Evolutionary conservation across 495 filamentous ascomycete genomes (phyloP).

Genomic region (Staphylotrichum tortipilum): DNA sequence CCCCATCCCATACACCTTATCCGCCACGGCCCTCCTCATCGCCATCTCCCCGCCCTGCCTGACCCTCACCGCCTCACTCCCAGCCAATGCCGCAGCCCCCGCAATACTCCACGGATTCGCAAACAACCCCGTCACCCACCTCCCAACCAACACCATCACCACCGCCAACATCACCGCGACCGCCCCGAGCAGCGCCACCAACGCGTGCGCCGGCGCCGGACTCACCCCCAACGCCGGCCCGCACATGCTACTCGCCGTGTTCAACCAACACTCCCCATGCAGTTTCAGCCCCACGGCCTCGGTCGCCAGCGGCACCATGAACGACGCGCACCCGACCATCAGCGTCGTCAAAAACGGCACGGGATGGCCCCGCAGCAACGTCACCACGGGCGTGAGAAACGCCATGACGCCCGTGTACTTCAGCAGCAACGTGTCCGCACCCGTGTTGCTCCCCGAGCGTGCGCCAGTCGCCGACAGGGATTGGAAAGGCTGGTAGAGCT

Average conservation of each 20-base stretch:
- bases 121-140: constrained; percentile 23
- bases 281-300: constrained; percentile 31
- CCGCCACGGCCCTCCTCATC: constrained; percentile 11
- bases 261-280: constrained; percentile 23
- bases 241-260: constrained; percentile 18
- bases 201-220: constrained; percentile 14
- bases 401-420: constrained; percentile 21
- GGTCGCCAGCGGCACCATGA: constrained; percentile 26
- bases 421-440: constrained; percentile 19
- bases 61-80: constrained; percentile 13
- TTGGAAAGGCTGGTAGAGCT: constrained; percentile 34
- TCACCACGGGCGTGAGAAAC: constrained; percentile 17
- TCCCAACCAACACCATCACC: constrained; percentile 13
- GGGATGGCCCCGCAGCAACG: constrained; percentile 19
- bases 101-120: constrained; percentile 30
- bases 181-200: constrained; percentile 20
- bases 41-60: constrained; percentile 12
- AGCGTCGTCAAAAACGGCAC: constrained; percentile 27
- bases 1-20: constrained; percentile 21
- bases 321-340: constrained; percentile 18
- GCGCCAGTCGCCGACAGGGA: constrained; percentile 11
- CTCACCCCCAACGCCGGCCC: constrained; percentile 26
- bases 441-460: neutral
- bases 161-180: constrained; percentile 19
- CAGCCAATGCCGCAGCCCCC: constrained; percentile 23